Evolutionary conservation across 2,329 filamentous ascomycete species (phyloP).

Genomic region (Aspergillus fijiensis): DNA sequence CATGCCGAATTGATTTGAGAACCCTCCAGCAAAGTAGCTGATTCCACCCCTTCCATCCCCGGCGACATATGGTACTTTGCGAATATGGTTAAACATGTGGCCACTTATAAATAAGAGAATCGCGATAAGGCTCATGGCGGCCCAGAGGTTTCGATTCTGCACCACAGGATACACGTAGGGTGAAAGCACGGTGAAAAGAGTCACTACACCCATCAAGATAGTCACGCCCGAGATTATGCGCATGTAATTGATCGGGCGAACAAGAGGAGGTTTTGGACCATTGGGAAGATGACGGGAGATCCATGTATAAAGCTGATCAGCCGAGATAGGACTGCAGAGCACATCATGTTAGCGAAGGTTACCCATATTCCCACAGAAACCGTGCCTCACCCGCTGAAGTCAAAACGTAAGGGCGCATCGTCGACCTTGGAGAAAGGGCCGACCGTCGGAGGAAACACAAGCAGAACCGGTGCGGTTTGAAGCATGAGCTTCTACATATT

Average conservation of each 20-base stretch:
- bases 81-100: slow-evolving; percentile 99
- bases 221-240: slow-evolving; percentile 68
- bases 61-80: slow-evolving; percentile 88
- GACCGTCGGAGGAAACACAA: slow-evolving; percentile 81
- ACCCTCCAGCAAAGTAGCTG: slow-evolving; percentile 85
- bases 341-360: not conserved
- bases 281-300: slow-evolving; percentile 74
- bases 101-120: slow-evolving; percentile 93
- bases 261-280: slow-evolving; percentile 72
- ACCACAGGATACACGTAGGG: slow-evolving; percentile 79
- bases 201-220: slow-evolving; percentile 67
- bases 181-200: slow-evolving; percentile 67
- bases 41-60: slow-evolving; percentile 83
- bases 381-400: slow-evolving; percentile 74
- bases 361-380: not conserved
- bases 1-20: slow-evolving; percentile 89
- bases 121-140: slow-evolving; percentile 79
- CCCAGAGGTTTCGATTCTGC: slow-evolving; percentile 92
- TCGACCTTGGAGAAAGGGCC: slow-evolving; percentile 75
- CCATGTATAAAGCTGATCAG: slow-evolving; percentile 78
- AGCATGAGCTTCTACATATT: slow-evolving; percentile 68
- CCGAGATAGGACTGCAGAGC: slow-evolving; percentile 62
- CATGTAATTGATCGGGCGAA: slow-evolving; percentile 83
- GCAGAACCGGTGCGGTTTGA: slow-evolving; percentile 87
- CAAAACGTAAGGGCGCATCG: slow-evolving; percentile 71